phyloP scores from a whole-genome alignment of 1,284 basidiomycete species.

The Puccinia sorghi region DNA sequence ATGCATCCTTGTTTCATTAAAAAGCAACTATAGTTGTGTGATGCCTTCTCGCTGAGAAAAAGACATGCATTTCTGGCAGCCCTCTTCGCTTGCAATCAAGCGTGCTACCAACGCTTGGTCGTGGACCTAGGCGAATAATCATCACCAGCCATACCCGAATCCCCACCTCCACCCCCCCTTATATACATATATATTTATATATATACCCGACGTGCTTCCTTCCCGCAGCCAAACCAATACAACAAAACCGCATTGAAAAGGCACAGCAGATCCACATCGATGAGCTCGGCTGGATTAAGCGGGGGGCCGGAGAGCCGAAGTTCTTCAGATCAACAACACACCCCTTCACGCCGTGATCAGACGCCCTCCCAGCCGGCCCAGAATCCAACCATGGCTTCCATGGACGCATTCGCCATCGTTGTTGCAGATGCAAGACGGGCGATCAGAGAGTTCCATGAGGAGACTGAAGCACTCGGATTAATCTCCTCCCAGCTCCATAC shows the following conservation, averaged over 20 bases:
- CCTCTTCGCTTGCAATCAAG: background rate
- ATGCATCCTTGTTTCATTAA: background rate
- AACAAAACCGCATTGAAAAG: background rate
- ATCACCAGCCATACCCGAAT: no score
- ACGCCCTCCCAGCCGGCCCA: background rate
- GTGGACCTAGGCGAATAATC: no score
- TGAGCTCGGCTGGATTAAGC: background rate
- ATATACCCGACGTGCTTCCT: background rate
- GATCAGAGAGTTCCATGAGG: background rate
- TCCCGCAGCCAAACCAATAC: background rate
- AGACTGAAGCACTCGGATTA: background rate
- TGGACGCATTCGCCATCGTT: background rate
- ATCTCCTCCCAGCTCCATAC: slow-evolving; percentile 12
- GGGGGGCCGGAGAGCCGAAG: background rate
- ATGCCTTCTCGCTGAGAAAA: background rate
- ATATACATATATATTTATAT: no score
- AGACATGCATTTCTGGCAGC: background rate
- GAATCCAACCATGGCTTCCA: background rate
- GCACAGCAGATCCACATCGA: background rate
- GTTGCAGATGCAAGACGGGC: slow-evolving; percentile 11
- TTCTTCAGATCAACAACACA: background rate
- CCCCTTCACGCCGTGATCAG: no score
- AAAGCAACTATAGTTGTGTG: background rate
- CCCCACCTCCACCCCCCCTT: background rate
- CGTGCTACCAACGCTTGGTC: no score